Evolutionary conservation across 768 basidiomycete species (phyloP).

Genomic region (Fomitopsis serialis): DNA sequence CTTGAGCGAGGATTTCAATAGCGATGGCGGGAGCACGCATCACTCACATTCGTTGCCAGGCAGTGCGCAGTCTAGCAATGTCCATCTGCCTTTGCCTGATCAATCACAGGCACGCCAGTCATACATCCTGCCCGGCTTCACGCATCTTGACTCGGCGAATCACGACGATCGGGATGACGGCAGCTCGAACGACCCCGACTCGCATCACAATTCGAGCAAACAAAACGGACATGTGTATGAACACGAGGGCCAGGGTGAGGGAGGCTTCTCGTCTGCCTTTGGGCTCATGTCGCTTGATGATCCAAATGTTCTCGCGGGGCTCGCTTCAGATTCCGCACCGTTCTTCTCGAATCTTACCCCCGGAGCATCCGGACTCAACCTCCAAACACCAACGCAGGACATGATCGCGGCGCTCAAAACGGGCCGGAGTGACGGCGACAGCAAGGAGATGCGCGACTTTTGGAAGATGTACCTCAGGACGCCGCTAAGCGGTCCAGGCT

Average conservation of each 20-base stretch:
- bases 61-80: conserved; percentile 44
- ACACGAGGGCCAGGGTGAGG: conserved; percentile 21
- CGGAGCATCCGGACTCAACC: conserved; percentile 22
- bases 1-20: conserved; percentile 26
- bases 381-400: conserved; percentile 30
- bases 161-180: background rate
- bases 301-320: conserved; percentile 57
- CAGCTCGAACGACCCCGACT: background rate
- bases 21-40: conserved; percentile 40
- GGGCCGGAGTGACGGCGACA: conserved; percentile 19
- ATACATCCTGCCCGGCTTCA: background rate
- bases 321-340: conserved; percentile 51
- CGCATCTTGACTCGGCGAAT: background rate
- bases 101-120: background rate
- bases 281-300: conserved; percentile 77
- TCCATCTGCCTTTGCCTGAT: conserved; percentile 41
- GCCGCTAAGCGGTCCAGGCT: conserved; percentile 37
- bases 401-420: conserved; percentile 19
- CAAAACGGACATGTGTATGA: conserved; percentile 2
- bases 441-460: conserved; percentile 54
- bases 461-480: conserved; percentile 76
- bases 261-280: conserved; percentile 44
- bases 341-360: conserved; percentile 43
- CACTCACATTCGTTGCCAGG: conserved; percentile 33
- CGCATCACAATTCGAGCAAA: background rate